Base-by-base conservation (phyloP, 2,329 filamentous ascomycete species). In the Diaporthe vexans region DNA sequence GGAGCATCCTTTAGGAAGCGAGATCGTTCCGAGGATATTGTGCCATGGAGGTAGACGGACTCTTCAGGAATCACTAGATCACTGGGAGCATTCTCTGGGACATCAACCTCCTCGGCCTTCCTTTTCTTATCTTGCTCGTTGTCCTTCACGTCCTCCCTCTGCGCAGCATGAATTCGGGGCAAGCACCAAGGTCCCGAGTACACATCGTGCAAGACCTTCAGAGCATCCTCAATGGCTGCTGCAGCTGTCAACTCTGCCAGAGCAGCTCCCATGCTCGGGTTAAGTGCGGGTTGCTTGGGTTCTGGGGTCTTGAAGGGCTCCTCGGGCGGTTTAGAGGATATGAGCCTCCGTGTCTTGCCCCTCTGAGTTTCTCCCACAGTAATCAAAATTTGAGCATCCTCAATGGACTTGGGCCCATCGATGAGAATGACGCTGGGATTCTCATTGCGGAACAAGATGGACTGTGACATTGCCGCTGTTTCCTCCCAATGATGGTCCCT, bases 361-460 rank as follows among this genome's bases (percentile, higher is more conserved):
- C 19, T 24, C 5, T 56, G 51, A 35, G 46, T 9, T 65, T 9
- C n/a, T 21, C 52, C 29, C 37, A 83, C 70, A 81, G 29, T 77
- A 74, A 83, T 80, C 17, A 84, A 83, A 46, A 87, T 86, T 82
- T 95, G 94, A 24, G 90, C 90, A 75, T 90, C 86, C 77, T 93
- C 91, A 52, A 95, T 89, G 1, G 94, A 94, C 24, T 86, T 85
- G 33, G 94, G 93, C 59, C 95, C 89, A 79, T 95, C 94, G 69
- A 95, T 81, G 35, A 95, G 81, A 29, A 90, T 85, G 71, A 92
- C 82, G 59, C 88, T 85, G 65, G 83, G 79, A 61, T 85, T 83
- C 2, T 81, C 78, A 76, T 87, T 91, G 76, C 89, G 85, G 81
- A 88, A 92, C 54, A 93, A 81, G 29, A 92, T 86, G 29, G 81